phyloP scores from a whole-genome alignment of 2,329 filamentous ascomycete species.

The Sordariomycetes sp. region DNA sequence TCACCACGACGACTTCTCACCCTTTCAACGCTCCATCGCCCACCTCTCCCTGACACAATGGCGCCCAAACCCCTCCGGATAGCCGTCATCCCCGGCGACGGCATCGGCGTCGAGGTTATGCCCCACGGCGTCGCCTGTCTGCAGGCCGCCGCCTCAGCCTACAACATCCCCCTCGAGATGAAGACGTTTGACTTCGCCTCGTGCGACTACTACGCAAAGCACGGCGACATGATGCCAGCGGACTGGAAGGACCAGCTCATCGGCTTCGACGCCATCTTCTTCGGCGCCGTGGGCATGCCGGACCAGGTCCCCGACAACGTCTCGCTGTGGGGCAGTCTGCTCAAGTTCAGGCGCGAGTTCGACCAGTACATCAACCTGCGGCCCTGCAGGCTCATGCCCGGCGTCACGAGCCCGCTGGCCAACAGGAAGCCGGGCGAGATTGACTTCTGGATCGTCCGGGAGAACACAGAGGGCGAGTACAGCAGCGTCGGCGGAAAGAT shows the following conservation, averaged over 20 bases:
- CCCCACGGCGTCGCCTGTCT: conserved; percentile 52
- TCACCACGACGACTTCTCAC: no score
- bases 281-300: conserved; percentile 54
- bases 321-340: conserved; percentile 56
- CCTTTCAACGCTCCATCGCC: background rate
- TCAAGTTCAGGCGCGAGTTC: conserved; percentile 58
- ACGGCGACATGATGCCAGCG: conserved; percentile 30
- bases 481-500: conserved; percentile 55
- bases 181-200: conserved; percentile 58
- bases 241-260: conserved; percentile 43
- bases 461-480: conserved; percentile 62
- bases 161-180: conserved; percentile 46
- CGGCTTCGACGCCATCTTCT: conserved; percentile 56
- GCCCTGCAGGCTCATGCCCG: conserved; percentile 52
- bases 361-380: conserved; percentile 63
- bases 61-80: conserved; percentile 27
- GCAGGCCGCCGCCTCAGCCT: conserved; percentile 36
- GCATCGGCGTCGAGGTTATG: conserved; percentile 62
- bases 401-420: conserved; percentile 47
- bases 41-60: conserved; percentile 24
- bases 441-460: conserved; percentile 58
- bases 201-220: conserved; percentile 44
- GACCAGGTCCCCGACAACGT: conserved; percentile 54
- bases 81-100: conserved; percentile 60
- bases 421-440: conserved; percentile 46